Percentiles rank a stretch among this genome's conserved stretches.
Conservation (phyloP, 2,329 filamentous ascomycete species). For the Neoarthrinium moseri region DNA sequence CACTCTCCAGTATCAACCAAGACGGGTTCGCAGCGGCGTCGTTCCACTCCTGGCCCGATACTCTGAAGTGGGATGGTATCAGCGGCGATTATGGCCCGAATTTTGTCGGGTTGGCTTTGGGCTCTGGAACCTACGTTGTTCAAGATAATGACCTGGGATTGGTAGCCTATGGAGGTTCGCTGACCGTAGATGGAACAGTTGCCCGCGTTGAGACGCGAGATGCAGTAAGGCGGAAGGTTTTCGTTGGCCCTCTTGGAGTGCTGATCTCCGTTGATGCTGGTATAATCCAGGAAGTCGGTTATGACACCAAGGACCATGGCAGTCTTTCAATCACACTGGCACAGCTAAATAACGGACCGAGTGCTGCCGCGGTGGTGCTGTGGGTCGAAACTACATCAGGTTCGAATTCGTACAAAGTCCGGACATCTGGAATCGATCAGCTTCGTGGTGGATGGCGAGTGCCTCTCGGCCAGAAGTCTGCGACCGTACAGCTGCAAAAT, state of each 20-base stretch:
- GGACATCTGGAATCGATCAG: not conserved
- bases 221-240: conserved; percentile 45
- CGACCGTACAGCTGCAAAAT: too few relatives aligned
- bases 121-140: conserved; percentile 48
- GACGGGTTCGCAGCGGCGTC: conserved; percentile 54
- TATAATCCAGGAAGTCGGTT: conserved; percentile 36
- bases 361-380: conserved; percentile 26
- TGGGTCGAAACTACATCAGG: conserved; percentile 26
- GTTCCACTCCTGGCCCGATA: conserved; percentile 57
- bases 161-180: conserved; percentile 48
- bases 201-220: conserved; percentile 41
- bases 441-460: conserved; percentile 1
- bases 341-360: conserved; percentile 26
- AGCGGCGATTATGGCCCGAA: conserved; percentile 57
- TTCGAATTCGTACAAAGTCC: not conserved
- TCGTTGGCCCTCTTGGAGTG: conserved; percentile 44
- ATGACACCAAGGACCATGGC: conserved; percentile 21
- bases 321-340: conserved; percentile 27
- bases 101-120: conserved; percentile 50
- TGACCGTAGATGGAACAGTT: conserved; percentile 18
- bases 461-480: too few relatives aligned
- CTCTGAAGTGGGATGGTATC: conserved; percentile 54
- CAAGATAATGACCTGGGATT: conserved; percentile 42
- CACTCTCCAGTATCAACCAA: conserved; percentile 53
- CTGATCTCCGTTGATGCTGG: conserved; percentile 42